Evolutionary conservation across 768 basidiomycete species (phyloP), one percentile per base, ranked within the genome.

Genomic region (Leucocoprinus birnbaumii): DNA sequence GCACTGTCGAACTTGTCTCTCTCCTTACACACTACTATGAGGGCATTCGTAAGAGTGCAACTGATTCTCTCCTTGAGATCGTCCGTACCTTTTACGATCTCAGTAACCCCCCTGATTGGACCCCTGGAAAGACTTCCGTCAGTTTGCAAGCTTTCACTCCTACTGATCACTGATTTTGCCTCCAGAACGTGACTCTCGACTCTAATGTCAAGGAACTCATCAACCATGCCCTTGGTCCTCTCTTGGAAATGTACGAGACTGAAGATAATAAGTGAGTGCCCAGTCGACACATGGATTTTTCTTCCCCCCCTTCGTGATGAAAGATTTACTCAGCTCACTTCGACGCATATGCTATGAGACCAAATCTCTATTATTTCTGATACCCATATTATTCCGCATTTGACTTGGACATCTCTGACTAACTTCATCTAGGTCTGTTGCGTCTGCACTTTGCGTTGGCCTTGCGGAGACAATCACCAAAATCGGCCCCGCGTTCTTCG

Each of bases 201-300:
- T 71, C 73, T 31, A 84, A 83, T 46, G 90, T 98, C 61, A 84
- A 82, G 63, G 85, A 92, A 61, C 80, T 98, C 44, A 84, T 93
- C 56, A 80, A 80, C 4, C 87, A 91, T 61, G 80, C 86, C 42
- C 67, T 98, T 43, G 79, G 79, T 6, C 80, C 85, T 22, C 78
- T 98, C 26, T 67, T 98, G 57, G 89, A 94, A 51, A 87, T 94
- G 84, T 96, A 91, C 70, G 87, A 90, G 63, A 84, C 86, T 2
- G 97, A 99, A 71, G 97, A 99, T 64, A 94, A 96, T 78, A 96
- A 98, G 94, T 97, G 66, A 76, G 92, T 82, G 1, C 48, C 18
- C n/a, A 14, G 21, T 37, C 35, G 42, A n/a, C 21, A 7, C 21
- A 26, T 21, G 7, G 47, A 50, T 31, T 59, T 58, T 52, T 4